Evolutionary conservation across 2,329 filamentous ascomycete species (phyloP).

Genomic region (Amesomyces nigricolor): DNA sequence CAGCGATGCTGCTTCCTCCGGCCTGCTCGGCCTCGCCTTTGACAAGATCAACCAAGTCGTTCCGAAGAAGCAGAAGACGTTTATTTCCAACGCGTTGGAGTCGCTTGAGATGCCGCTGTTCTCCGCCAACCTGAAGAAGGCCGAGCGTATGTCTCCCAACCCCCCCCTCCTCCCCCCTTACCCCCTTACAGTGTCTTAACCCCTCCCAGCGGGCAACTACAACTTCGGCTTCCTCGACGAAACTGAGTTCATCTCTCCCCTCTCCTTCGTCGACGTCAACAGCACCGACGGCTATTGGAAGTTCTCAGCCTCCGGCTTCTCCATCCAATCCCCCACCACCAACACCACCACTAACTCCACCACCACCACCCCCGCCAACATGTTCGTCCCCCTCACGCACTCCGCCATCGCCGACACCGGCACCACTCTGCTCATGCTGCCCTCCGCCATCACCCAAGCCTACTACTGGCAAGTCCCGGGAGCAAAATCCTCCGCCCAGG

Average conservation of each 20-base stretch:
- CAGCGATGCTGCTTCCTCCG: slow-evolving; percentile 29
- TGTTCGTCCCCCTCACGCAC: slow-evolving; percentile 36
- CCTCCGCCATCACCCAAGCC: slow-evolving; percentile 41
- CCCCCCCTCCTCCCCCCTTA: slow-evolving; percentile 39
- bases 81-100: slow-evolving; percentile 35
- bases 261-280: slow-evolving; percentile 52
- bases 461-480: slow-evolving; percentile 54
- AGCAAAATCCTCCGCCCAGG: slow-evolving; percentile 37
- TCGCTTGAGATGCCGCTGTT: slow-evolving; percentile 33
- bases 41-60: slow-evolving; percentile 52
- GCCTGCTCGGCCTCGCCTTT: slow-evolving; percentile 57
- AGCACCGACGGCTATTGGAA: slow-evolving; percentile 55
- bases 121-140: slow-evolving; percentile 33
- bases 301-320: slow-evolving; percentile 51
- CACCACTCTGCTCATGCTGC: slow-evolving; percentile 57
- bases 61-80: slow-evolving; percentile 48
- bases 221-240: slow-evolving; percentile 47
- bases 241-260: slow-evolving; percentile 49
- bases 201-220: slow-evolving; percentile 30
- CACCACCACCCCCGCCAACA: neutral
- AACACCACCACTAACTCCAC: slow-evolving; percentile 17
- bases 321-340: slow-evolving; percentile 36
- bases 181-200: no score
- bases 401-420: slow-evolving; percentile 60
- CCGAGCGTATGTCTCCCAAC: slow-evolving; percentile 30